A percentile compares a stretch with the other conserved stretches of the same genome.
Conservation (phyloP, 2,329 filamentous ascomycete species). For the Ceratocystiopsis minuta region DNA sequence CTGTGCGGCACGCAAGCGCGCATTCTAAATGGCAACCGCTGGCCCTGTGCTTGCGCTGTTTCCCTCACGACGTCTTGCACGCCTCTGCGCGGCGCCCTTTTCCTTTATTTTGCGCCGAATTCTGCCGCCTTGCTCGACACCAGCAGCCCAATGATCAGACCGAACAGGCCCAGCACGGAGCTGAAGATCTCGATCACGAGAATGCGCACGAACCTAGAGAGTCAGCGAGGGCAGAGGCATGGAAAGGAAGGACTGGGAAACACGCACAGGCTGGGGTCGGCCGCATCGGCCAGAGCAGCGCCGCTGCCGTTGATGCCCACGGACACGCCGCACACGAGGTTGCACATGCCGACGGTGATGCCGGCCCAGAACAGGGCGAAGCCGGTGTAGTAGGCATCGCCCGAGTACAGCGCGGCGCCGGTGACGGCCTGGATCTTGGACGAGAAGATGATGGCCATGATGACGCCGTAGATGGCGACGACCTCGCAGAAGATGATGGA, state of each 20-base stretch:
- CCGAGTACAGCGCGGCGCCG: slow-evolving; percentile 49
- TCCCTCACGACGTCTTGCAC: too few species aligned
- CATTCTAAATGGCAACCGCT: background rate
- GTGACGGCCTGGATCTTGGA: slow-evolving; percentile 57
- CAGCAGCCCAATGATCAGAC: slow-evolving; percentile 83
- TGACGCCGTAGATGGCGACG: slow-evolving; percentile 98
- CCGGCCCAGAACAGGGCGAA: slow-evolving; percentile 94
- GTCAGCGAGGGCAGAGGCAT: background rate
- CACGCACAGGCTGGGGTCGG: slow-evolving; percentile 71
- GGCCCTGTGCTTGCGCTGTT: too few species aligned
- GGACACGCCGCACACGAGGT: slow-evolving; percentile 85
- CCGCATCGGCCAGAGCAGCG: slow-evolving; percentile 87
- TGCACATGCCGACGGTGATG: slow-evolving; percentile 86
- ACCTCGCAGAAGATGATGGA: slow-evolving; percentile 99
- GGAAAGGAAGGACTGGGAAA: background rate
- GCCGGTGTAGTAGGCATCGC: slow-evolving; percentile 79
- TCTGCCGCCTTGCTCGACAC: slow-evolving; percentile 68
- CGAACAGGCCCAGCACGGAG: slow-evolving; percentile 89
- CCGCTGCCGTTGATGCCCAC: slow-evolving; percentile 97
- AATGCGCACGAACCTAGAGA: slow-evolving; percentile 81
- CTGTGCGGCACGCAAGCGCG: background rate
- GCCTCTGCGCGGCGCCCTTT: too few species aligned
- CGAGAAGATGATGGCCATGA: slow-evolving; percentile 98
- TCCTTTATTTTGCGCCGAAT: slow-evolving; percentile 31
- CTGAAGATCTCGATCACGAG: slow-evolving; percentile 99